phyloP scores from a whole-genome alignment of 2,329 filamentous ascomycete genomes.

The Raffaelea albimanens region DNA sequence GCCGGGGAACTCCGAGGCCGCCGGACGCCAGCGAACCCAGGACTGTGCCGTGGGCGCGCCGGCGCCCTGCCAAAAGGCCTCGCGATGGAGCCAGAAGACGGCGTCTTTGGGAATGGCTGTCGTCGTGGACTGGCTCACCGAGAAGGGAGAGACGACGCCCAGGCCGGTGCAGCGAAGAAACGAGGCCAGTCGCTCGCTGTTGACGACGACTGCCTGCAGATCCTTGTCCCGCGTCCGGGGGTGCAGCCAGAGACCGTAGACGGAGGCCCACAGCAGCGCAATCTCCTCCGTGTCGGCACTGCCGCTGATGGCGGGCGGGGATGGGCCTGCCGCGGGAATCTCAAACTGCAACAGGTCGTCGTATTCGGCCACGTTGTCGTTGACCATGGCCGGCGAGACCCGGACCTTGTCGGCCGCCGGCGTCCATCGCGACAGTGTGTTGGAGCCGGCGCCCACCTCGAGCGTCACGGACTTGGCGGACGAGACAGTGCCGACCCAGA shows the following conservation, averaged over 20 bases:
- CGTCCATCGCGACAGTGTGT: slow-evolving; percentile 7
- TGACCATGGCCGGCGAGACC: slow-evolving; percentile 12
- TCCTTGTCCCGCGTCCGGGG: slow-evolving; percentile 6
- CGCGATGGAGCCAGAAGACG: slow-evolving; percentile 12
- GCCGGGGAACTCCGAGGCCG: slow-evolving; percentile 36
- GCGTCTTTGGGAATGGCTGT: slow-evolving; percentile 4
- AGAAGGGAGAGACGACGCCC: slow-evolving; percentile 10
- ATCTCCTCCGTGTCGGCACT: not conserved
- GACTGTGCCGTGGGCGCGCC: slow-evolving; percentile 38
- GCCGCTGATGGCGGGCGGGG: not conserved
- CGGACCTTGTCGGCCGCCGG: slow-evolving; percentile 3
- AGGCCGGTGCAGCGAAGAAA: slow-evolving; percentile 11
- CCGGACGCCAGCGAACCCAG: slow-evolving; percentile 55
- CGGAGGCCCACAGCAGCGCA: slow-evolving; percentile 8
- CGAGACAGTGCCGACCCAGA: slow-evolving; percentile 5
- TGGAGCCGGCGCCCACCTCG: slow-evolving; percentile 4
- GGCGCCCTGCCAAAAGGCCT: slow-evolving; percentile 14
- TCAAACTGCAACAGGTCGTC: slow-evolving; percentile 5
- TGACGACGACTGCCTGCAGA: slow-evolving; percentile 7
- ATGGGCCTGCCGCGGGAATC: not conserved
- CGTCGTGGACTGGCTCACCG: slow-evolving; percentile 2
- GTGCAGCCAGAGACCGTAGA: slow-evolving; percentile 13
- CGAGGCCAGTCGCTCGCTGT: slow-evolving; percentile 5
- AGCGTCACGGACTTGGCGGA: not conserved
- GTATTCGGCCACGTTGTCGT: slow-evolving; percentile 10